Percentiles rank a stretch among this genome's conserved stretches.
phyloP scores from a whole-genome alignment of 805 yeast genomes.

The Yamadazyma tumulicola region DNA sequence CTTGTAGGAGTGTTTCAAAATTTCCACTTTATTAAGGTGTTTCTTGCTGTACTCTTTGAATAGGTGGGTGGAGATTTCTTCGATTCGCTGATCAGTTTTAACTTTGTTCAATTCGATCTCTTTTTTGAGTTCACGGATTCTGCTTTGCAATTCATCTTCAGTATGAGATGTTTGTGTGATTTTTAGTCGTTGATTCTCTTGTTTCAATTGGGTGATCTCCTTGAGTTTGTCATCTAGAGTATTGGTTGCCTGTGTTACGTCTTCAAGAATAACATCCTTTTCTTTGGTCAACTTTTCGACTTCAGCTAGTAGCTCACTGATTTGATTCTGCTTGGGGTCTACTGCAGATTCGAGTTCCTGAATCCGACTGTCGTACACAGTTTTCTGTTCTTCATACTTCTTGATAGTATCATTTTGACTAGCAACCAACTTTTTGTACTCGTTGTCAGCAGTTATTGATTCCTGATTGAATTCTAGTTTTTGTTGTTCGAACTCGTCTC shows the following conservation, averaged over 20 bases:
- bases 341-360: background rate
- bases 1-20: constrained; percentile 38
- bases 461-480: constrained; percentile 14
- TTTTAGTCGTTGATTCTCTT: constrained; percentile 15
- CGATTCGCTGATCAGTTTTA: constrained; percentile 52
- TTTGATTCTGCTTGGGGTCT: constrained; percentile 7
- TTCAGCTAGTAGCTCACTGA: background rate
- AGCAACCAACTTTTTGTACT: constrained; percentile 7
- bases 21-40: constrained; percentile 68
- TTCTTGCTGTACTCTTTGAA: constrained; percentile 73
- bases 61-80: constrained; percentile 64
- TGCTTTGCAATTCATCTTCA: background rate
- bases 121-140: constrained; percentile 14
- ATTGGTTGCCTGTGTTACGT: constrained; percentile 7
- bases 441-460: background rate
- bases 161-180: constrained; percentile 8
- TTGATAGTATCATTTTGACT: constrained; percentile 13
- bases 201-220: constrained; percentile 13
- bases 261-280: constrained; percentile 9
- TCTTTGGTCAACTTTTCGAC: constrained; percentile 8
- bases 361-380: background rate
- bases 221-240: constrained; percentile 10
- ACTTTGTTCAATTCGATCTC: constrained; percentile 32
- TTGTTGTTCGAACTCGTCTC: background rate
- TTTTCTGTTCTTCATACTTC: constrained; percentile 1